A percentile compares a stretch with the other conserved stretches of the same genome.
These are phyloP conservation scores for Coprinellus micaceus DNA, from an alignment of 768 basidiomycete genomes.

Conservation along the genomic window DNA sequence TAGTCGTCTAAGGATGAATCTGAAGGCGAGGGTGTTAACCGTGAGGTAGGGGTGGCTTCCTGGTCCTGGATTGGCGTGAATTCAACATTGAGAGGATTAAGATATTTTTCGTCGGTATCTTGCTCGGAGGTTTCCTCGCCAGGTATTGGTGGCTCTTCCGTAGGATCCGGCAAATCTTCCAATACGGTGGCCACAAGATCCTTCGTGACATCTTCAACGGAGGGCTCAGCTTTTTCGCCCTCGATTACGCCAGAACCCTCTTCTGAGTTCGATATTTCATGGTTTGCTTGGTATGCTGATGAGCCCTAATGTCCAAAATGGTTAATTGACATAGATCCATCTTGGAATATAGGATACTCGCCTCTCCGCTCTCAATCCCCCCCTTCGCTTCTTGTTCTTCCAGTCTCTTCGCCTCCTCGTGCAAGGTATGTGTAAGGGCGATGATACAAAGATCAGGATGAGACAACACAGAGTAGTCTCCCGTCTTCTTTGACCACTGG, in stretches of 20 bases:
- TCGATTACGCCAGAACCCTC: no score
- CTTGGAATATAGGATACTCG: no score
- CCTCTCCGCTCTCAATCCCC: conserved; percentile 15
- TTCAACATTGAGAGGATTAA: conserved; percentile 14
- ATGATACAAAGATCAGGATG: conserved; percentile 87
- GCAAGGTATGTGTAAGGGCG: conserved; percentile 80
- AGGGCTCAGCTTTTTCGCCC: not conserved
- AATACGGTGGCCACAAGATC: conserved; percentile 13
- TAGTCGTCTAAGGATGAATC: conserved; percentile 12
- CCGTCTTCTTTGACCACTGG: conserved; percentile 90
- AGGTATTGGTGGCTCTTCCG: not conserved
- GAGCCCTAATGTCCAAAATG: conserved; percentile 29
- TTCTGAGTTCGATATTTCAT: no score
- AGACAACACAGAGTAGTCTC: conserved; percentile 91
- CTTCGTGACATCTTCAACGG: conserved; percentile 16
- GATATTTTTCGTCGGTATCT: conserved; percentile 16
- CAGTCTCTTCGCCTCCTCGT: conserved; percentile 47
- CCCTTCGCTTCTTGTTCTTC: conserved; percentile 25
- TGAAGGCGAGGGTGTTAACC: not conserved
- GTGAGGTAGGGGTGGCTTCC: not conserved
- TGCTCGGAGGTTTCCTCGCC: conserved; percentile 10
- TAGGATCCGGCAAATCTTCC: not conserved
- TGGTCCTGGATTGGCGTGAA: conserved; percentile 12
- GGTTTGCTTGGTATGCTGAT: not conserved
- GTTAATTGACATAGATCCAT: conserved; percentile 12